Base-by-base conservation (phyloP, 176 grass and related monocot genomes). In the Oryza officinalis region DNA sequence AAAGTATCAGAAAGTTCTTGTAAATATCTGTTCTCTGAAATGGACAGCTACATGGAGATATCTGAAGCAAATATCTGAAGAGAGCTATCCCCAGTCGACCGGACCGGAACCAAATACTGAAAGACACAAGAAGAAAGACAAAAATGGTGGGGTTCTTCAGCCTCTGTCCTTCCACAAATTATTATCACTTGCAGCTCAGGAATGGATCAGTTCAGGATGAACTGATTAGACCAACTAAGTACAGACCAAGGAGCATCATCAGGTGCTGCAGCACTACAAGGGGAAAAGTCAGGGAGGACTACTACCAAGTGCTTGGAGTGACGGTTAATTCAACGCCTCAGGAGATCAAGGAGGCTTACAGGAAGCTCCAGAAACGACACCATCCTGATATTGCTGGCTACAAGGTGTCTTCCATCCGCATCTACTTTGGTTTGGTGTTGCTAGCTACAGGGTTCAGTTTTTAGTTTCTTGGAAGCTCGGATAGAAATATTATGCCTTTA, bases 341-440 rank as follows among this genome's bases (percentile, higher is more conserved):
- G 65, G 80, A 92, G 79, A 91, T 92, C 67, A 91, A 92, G 79
- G 75, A 90, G 49, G 93, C 93, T 63, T 95, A 95, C 59, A 88
- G 86, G 86, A 95, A 92, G 74, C 84, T 92, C 33, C 88, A 95
- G 86, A 95, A 92, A 79, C 85, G 90, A 44, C 80, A 95, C 85
- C 93, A 92, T 75, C 93, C 88, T 75, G 90, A 95, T 68, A 90
- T 95, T 67, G 80, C 85, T 65, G 90, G 88, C 63, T 68, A 92
- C 43, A 77, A 87, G 90, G 87, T 95, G 40, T 28, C 38, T 17
- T 43, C 30, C 45, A 63, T 76, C 45, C 75, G 11, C 49, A 30
- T 69, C 2, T 74, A 18, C 84, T 74, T 86, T 13, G 27, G 18
- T 49, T 90, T 22, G 27, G 18, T 38, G 38, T 26, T 35, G 59